These are phyloP conservation scores for Musa itinerans DNA, from an alignment of 176 grass and related monocot species.

Conservation along the genomic window DNA sequence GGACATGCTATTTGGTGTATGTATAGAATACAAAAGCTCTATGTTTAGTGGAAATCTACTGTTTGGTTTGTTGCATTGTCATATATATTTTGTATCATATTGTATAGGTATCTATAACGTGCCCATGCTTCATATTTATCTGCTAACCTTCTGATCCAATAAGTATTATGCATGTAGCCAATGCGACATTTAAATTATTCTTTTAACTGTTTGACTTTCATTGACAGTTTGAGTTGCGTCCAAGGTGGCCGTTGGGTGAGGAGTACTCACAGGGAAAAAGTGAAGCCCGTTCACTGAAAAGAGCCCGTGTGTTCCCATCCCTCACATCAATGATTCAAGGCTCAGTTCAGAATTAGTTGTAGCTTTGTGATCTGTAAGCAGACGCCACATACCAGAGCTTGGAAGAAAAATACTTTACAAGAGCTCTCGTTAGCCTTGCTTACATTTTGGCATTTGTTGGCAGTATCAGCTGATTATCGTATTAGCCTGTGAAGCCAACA, in stretches of 20 bases:
- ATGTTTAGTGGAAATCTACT: too few relatives aligned
- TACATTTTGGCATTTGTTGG: too few relatives aligned
- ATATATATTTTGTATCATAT: too few relatives aligned
- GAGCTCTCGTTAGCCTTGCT: neutral
- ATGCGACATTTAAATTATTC: neutral
- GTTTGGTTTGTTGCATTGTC: too few relatives aligned
- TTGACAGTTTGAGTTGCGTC: slow-evolving; percentile 61
- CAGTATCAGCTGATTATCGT: too few relatives aligned
- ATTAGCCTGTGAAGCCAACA: too few relatives aligned
- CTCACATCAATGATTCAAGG: slow-evolving; percentile 81
- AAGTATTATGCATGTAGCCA: neutral
- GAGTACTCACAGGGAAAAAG: slow-evolving; percentile 73
- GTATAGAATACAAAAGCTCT: too few relatives aligned
- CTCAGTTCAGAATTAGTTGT: slow-evolving; percentile 23
- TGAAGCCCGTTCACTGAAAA: slow-evolving; percentile 63
- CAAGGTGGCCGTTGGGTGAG: slow-evolving; percentile 86
- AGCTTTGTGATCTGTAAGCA: neutral
- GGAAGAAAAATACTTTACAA: neutral
- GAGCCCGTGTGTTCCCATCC: slow-evolving; percentile 62
- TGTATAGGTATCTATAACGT: neutral
- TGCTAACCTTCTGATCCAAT: neutral
- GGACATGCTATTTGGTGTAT: too few relatives aligned
- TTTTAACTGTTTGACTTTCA: neutral
- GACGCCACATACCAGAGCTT: neutral
- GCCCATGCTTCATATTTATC: neutral